phyloP scores from a whole-genome alignment of 1,139 yeast genomes.

The Yamadazyma trypodendri region DNA sequence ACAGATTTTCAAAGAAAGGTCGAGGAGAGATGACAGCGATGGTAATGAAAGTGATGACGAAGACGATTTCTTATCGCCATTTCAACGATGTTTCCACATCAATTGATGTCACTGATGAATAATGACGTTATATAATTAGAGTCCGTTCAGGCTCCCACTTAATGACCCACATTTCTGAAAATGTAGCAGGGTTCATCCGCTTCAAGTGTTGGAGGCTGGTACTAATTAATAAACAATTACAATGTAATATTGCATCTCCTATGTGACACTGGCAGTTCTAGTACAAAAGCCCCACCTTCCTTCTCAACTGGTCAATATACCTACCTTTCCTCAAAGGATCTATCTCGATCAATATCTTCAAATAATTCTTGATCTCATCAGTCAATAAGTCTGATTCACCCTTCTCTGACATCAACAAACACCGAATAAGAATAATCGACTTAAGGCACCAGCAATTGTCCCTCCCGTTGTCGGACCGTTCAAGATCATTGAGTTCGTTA shows the following conservation, averaged over 20 bases:
- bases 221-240: no score
- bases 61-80: constrained; percentile 10
- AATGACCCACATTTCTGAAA: no score
- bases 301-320: constrained; percentile 45
- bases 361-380: constrained; percentile 26
- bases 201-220: no score
- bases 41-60: constrained; percentile 6
- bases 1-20: constrained; percentile 36
- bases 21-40: constrained; percentile 3
- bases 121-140: no score
- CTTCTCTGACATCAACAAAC: constrained; percentile 22
- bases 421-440: constrained; percentile 44
- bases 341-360: constrained; percentile 46
- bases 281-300: constrained; percentile 10
- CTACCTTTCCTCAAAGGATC: constrained; percentile 74
- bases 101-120: constrained; percentile 3
- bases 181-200: no score
- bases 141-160: no score
- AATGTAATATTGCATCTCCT: no score
- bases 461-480: constrained; percentile 56
- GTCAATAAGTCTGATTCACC: constrained; percentile 14
- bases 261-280: no score
- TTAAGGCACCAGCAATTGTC: constrained; percentile 74
- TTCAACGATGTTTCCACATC: constrained; percentile 8
- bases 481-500: constrained; percentile 57